phyloP scores from a whole-genome alignment of 176 grass and related monocot species.

The Chloris gayana region DNA sequence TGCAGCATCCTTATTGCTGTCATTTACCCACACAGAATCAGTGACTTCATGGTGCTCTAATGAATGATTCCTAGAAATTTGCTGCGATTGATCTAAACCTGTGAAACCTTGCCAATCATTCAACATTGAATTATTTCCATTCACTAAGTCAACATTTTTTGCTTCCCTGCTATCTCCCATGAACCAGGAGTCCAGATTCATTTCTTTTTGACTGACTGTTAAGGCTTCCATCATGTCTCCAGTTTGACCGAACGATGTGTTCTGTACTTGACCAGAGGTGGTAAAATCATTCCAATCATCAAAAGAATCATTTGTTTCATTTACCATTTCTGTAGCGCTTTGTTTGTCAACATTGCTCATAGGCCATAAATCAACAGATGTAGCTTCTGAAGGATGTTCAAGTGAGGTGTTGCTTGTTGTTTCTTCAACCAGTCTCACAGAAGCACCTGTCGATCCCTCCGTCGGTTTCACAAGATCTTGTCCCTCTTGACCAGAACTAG shows the following conservation, averaged over 20 bases:
- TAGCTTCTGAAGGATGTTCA: constrained; percentile 48
- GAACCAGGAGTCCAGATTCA: constrained; percentile 53
- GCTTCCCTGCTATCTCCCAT: constrained; percentile 30
- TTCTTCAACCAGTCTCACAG: constrained; percentile 37
- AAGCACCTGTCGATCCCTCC: constrained; percentile 18
- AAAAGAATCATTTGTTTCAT: constrained; percentile 49
- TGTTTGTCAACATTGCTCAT: constrained; percentile 30
- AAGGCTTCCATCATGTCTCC: constrained; percentile 25
- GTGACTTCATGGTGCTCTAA: constrained; percentile 40
- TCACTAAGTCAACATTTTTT: constrained; percentile 28
- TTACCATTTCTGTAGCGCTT: constrained; percentile 29
- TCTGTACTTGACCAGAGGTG: constrained; percentile 45
- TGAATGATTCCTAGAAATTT: constrained; percentile 35
- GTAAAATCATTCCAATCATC: constrained; percentile 74
- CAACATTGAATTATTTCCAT: constrained; percentile 35
- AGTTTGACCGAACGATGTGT: constrained; percentile 23
- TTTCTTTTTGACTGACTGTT: constrained; percentile 38
- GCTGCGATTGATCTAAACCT: constrained; percentile 47
- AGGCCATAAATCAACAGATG: constrained; percentile 53
- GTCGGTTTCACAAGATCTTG: constrained; percentile 13
- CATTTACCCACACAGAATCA: constrained; percentile 30
- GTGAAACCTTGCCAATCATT: constrained; percentile 59
- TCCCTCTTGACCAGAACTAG: constrained; percentile 53
- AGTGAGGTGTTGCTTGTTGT: constrained; percentile 15
- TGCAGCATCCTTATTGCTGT: constrained; percentile 29